Base-by-base conservation (phyloP, 148 eudicot species). In the Persicaria tinctoria region DNA sequence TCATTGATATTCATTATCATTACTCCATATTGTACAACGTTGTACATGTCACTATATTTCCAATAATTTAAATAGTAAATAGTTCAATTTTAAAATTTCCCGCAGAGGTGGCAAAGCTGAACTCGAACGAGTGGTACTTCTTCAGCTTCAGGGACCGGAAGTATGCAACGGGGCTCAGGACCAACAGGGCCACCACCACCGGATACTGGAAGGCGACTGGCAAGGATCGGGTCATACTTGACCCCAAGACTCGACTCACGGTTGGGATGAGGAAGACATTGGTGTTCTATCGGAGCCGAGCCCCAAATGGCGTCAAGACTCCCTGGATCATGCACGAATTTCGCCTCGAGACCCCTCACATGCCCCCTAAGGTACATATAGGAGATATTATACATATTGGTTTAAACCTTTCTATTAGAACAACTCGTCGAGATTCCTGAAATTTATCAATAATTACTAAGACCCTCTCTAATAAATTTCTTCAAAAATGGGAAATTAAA, bases 121-220 rank as follows among this genome's bases (percentile, higher is more conserved):
- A 94, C 80, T 76, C 88, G 1, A 90, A 46, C 17, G 98, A 94
- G 78, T 94, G 98, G 98, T 94, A 92, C 82, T 94, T 94, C 88
- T 94, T 94, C 79, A 94, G 92, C 85, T 94, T 92, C 63, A 85
- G 98, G 64, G 97, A 94, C 76, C 88, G 97, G 2, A 94, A 94
- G 69, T 94, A 94, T 8, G 89, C 98, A 0, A 91, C 96, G 0
- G 98, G 98, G 6, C 90, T 68, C 46, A 79, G 98, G 38, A 86
- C 98, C 13, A 94, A 94, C 71, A 74, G 98, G 51, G 97, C 98
- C 6, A 94, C 98, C 5, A 85, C 78, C 16, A 56, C 87, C 32
- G 98, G 98, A 23, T 94, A 94, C 59, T 94, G 98, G 98, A 94
- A 94, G 76, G 97, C 98, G 1, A 94, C 98, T 0, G 98, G 97